These are phyloP conservation scores for Myriosclerotinia duriaeana DNA, from an alignment of 2,329 filamentous ascomycete genomes.

Conservation along the genomic window DNA sequence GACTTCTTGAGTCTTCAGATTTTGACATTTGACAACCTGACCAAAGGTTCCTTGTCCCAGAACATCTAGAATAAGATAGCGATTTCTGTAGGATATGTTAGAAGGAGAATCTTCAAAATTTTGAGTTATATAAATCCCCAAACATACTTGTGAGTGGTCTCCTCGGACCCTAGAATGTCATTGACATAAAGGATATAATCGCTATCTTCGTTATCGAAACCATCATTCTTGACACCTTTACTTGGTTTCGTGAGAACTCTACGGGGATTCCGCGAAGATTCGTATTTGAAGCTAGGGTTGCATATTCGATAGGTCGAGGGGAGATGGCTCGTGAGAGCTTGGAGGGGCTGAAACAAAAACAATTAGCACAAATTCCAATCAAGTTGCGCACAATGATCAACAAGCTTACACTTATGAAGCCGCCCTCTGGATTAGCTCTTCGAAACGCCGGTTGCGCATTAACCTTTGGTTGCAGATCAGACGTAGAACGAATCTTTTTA, in stretches of 20 bases:
- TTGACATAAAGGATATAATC: constrained; percentile 99
- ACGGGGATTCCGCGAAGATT: constrained; percentile 93
- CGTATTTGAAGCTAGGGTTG: constrained; percentile 97
- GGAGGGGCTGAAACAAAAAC: constrained; percentile 65
- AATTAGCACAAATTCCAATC: constrained; percentile 34
- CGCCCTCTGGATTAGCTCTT: constrained; percentile 91
- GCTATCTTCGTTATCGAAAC: constrained; percentile 98
- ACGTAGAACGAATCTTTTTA: constrained; percentile 68
- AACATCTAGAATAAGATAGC: constrained; percentile 95
- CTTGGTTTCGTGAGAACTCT: constrained; percentile 96
- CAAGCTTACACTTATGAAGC: constrained; percentile 85
- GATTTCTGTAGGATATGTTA: constrained; percentile 60
- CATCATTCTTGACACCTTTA: constrained; percentile 98
- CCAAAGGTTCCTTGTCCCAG: constrained; percentile 97
- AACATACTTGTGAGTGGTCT: constrained; percentile 90
- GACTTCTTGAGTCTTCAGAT: constrained; percentile 96
- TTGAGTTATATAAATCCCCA: constrained; percentile 33
- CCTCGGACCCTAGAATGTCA: constrained; percentile 95
- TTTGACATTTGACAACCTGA: constrained; percentile 98
- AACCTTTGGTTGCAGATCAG: constrained; percentile 78
- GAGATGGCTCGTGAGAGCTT: constrained; percentile 90
- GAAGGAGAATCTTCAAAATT: constrained; percentile 28
- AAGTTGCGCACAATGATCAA: constrained; percentile 8
- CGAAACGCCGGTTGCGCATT: constrained; percentile 87
- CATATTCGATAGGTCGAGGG: constrained; percentile 97